Evolutionary conservation across 129 eudicot species (phyloP), one percentile per base, ranked within the genome.

Genomic region (Logfia minima): DNA sequence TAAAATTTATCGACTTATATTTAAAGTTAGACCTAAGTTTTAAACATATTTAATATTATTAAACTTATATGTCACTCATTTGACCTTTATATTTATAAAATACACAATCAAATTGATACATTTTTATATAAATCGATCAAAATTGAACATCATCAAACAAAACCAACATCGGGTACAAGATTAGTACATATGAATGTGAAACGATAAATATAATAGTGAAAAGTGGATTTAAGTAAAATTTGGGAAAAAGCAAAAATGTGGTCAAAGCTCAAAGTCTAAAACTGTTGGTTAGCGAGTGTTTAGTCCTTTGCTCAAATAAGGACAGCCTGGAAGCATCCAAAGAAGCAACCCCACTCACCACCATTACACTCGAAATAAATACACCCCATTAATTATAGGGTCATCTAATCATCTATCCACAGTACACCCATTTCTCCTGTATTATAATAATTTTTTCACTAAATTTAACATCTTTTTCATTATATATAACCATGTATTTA

Each of bases 301-400:
- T 87, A 76, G 70, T 73, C 39, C 70, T 68, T 51, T 48, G 8
- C 62, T 37, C 77, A 17, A 83, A 78, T 73, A 79, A 85, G 70
- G 88, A 88, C 98, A 93, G 97, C 83, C 97, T 93, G 98, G 90
- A 90, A 87, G 90, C 84, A 86, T 85, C 90, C 93, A 83, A 92
- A 90, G 79, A 75, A 83, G 81, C 90, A 89, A 84, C 96, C 96
- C 93, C 94, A 86, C 91, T 79, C 66, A 81, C 76, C 84, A 58
- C 79, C 84, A 79, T 87, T 79, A 87, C 84, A 75, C 79, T 75
- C 73, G 74, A 79, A 72, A 84, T 84, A 77, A 81, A 81, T 81
- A 75, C 84, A 68, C 24, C 80, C 56, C 79, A 81, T 81, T 68
- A 81, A 75, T 75, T 59, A 84, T 82, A 82, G 84, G 84, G 74